Conservation (phyloP, 208 protist species). For the Zelonia costaricensis region DNA sequence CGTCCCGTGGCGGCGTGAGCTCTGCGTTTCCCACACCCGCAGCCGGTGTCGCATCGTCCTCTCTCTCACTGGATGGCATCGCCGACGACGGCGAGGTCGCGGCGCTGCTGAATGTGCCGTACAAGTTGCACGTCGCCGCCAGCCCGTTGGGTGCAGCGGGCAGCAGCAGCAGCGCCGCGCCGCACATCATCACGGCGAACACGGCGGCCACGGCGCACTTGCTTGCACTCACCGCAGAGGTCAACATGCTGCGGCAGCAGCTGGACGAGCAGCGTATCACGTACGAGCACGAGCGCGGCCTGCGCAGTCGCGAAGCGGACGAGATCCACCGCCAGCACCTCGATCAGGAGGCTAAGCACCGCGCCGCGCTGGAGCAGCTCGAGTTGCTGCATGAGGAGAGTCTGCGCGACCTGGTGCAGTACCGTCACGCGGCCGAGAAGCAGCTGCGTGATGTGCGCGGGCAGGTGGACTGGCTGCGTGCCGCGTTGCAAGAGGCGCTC, state of each 20-base stretch:
- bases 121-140: conserved; percentile 25
- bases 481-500: conserved; percentile 32
- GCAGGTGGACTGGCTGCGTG: conserved; percentile 49
- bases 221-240: conserved; percentile 51
- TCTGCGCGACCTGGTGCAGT: conserved; percentile 56
- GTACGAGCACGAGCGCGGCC: conserved; percentile 66
- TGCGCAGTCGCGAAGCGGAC: conserved; percentile 33
- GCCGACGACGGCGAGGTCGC: conserved; percentile 21
- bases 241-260: conserved; percentile 55
- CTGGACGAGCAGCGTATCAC: conserved; percentile 59
- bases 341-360: conserved; percentile 27
- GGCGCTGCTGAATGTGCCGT: conserved; percentile 9
- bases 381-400: conserved; percentile 54
- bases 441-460: conserved; percentile 38
- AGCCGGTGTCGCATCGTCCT: too few relatives aligned
- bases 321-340: conserved; percentile 30
- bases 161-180: background rate
- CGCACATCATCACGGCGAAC: conserved; percentile 17
- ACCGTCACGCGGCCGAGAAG: conserved; percentile 51
- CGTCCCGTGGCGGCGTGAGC: too few relatives aligned
- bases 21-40: too few relatives aligned
- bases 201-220: conserved; percentile 25
- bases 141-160: background rate
- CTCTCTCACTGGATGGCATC: conserved; percentile 1
- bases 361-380: conserved; percentile 45